These are phyloP conservation scores for Wickerhamomyces alni DNA, from an alignment of 805 yeast species.

Conservation along the genomic window DNA sequence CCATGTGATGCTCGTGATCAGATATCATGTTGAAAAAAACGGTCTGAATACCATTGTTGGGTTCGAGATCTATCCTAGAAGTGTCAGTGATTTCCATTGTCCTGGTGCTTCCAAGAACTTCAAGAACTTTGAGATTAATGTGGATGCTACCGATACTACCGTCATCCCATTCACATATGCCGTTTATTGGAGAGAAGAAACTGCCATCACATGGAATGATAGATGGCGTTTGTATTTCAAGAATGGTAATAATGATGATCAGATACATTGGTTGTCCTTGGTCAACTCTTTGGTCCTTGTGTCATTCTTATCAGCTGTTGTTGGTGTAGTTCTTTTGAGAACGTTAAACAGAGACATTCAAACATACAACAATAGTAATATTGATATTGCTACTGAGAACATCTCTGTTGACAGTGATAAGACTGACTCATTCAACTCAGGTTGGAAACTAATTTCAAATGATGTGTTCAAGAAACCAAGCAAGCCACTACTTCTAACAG, in stretches of 20 bases:
- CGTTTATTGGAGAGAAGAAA: conserved; percentile 84
- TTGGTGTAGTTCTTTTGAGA: conserved; percentile 55
- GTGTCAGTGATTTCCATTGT: conserved; percentile 61
- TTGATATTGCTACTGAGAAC: conserved; percentile 20
- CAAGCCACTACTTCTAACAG: conserved; percentile 41
- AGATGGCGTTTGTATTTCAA: conserved; percentile 72
- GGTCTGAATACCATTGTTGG: conserved; percentile 66
- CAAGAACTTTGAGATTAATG: conserved; percentile 48
- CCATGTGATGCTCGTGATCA: conserved; percentile 74
- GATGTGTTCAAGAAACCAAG: conserved; percentile 53
- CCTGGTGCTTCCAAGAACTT: conserved; percentile 67
- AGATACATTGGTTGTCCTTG: conserved; percentile 74
- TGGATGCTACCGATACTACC: conserved; percentile 32
- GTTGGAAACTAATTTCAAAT: conserved; percentile 49
- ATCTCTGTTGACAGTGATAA: conserved; percentile 21
- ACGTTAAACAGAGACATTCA: conserved; percentile 48
- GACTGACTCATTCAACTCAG: conserved; percentile 24
- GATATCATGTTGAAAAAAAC: conserved; percentile 53
- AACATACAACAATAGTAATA: conserved; percentile 22
- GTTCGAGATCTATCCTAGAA: conserved; percentile 83
- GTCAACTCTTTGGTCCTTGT: conserved; percentile 66
- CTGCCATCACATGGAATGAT: conserved; percentile 52
- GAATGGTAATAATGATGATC: conserved; percentile 41
- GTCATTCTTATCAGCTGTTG: conserved; percentile 53
- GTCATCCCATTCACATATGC: conserved; percentile 76